These are phyloP conservation scores for Diaporthe citrichinensis DNA, from an alignment of 2,329 filamentous ascomycete genomes.

Conservation along the genomic window DNA sequence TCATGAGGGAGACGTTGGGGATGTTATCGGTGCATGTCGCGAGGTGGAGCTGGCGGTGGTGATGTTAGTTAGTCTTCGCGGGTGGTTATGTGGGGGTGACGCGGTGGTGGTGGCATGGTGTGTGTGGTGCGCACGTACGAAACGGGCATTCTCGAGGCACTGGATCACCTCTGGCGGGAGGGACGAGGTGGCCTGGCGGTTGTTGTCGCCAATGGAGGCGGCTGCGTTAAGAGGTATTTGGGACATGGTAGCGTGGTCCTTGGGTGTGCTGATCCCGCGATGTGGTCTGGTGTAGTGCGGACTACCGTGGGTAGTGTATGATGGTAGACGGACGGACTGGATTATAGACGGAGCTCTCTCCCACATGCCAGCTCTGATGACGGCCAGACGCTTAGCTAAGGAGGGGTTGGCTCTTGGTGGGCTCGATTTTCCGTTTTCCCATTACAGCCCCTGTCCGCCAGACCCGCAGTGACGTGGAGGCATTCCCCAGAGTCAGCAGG, in stretches of 20 bases:
- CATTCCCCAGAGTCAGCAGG: slow-evolving; percentile 34
- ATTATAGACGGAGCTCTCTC: background rate
- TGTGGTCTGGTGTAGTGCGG: background rate
- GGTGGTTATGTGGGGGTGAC: slow-evolving; percentile 35
- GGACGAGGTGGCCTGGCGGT: slow-evolving; percentile 76
- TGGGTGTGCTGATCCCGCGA: slow-evolving; percentile 24
- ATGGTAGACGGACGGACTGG: background rate
- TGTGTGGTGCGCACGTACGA: slow-evolving; percentile 69
- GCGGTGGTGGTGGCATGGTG: background rate
- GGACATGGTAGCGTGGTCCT: slow-evolving; percentile 59
- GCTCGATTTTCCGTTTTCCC: background rate
- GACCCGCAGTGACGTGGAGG: slow-evolving; percentile 36
- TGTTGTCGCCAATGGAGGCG: slow-evolving; percentile 79
- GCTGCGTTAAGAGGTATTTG: slow-evolving; percentile 82
- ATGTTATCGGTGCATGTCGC: slow-evolving; percentile 88
- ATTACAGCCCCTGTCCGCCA: slow-evolving; percentile 1
- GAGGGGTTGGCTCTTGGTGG: slow-evolving; percentile 15
- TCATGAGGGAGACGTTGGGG: slow-evolving; percentile 97
- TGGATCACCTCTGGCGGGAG: slow-evolving; percentile 89
- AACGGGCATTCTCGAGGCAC: slow-evolving; percentile 94
- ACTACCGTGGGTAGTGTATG: background rate
- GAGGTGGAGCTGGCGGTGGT: slow-evolving; percentile 81
- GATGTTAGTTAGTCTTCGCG: background rate
- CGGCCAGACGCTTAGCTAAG: slow-evolving; percentile 38
- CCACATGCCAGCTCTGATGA: background rate